These are phyloP conservation scores for Colletotrichum cereale DNA, from an alignment of 2,329 filamentous ascomycete species.

Conservation along the genomic window DNA sequence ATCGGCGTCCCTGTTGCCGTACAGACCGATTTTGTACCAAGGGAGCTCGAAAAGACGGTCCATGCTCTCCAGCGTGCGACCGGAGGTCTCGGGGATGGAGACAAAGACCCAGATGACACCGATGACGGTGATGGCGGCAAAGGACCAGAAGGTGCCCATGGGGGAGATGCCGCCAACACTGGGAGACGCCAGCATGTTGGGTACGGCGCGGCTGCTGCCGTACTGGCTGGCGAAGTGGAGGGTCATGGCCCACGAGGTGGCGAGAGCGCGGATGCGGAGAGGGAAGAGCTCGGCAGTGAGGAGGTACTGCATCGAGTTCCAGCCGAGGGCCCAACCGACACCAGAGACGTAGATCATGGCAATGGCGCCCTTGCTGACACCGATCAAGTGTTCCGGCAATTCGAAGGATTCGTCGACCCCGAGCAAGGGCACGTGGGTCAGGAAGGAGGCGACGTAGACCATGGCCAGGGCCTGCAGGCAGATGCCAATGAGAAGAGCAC, in stretches of 20 bases:
- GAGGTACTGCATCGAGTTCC: constrained; percentile 84
- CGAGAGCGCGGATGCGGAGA: constrained; percentile 77
- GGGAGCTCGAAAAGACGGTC: constrained; percentile 78
- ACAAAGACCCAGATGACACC: constrained; percentile 79
- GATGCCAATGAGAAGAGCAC: constrained; percentile 71
- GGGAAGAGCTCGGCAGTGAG: constrained; percentile 84
- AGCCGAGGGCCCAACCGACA: constrained; percentile 77
- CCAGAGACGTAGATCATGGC: constrained; percentile 80
- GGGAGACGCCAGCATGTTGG: constrained; percentile 74
- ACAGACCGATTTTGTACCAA: constrained; percentile 79
- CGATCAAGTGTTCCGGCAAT: constrained; percentile 62
- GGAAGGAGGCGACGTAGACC: constrained; percentile 72
- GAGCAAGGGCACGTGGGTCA: constrained; percentile 72
- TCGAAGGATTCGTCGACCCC: constrained; percentile 62
- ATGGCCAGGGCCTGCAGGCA: constrained; percentile 70
- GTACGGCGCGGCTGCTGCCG: constrained; percentile 80
- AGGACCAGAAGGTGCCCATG: constrained; percentile 83
- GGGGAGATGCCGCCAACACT: constrained; percentile 62
- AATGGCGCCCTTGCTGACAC: constrained; percentile 74
- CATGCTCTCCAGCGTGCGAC: constrained; percentile 76
- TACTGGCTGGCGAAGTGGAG: constrained; percentile 86
- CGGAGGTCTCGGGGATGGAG: constrained; percentile 79
- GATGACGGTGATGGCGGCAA: constrained; percentile 74
- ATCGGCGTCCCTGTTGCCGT: constrained; percentile 66
- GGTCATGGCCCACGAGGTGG: constrained; percentile 80